These are phyloP conservation scores for Dryas drummondii DNA, from an alignment of 306 rosid genomes.

Conservation along the genomic window DNA sequence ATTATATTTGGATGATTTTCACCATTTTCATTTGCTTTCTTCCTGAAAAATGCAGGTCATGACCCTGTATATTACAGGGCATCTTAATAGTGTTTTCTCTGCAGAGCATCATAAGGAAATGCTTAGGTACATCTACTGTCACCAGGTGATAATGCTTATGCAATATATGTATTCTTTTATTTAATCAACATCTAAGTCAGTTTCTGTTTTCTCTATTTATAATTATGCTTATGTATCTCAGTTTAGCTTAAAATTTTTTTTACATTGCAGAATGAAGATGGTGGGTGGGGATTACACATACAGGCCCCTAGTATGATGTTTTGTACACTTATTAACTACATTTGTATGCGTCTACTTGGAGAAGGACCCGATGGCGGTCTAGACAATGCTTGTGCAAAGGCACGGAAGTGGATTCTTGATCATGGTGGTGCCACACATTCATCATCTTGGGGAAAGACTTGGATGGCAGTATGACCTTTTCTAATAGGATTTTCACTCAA, in stretches of 20 bases:
- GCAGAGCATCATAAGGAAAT: constrained; percentile 51
- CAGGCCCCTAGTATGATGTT: constrained; percentile 82
- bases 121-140: constrained; percentile 55
- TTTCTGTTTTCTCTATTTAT: background rate
- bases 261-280: constrained; percentile 43
- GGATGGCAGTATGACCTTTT: constrained; percentile 54
- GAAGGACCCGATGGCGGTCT: constrained; percentile 62
- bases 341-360: constrained; percentile 66
- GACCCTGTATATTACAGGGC: constrained; percentile 58
- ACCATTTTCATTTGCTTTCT: no score
- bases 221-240: background rate
- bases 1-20: background rate
- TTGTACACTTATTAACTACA: constrained; percentile 54
- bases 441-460: constrained; percentile 83
- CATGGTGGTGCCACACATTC: constrained; percentile 55
- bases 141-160: constrained; percentile 43
- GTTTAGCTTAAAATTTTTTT: background rate
- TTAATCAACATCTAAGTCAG: background rate
- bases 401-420: constrained; percentile 65
- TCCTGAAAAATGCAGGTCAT: constrained; percentile 42
- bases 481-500: no score
- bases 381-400: constrained; percentile 58
- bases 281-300: constrained; percentile 86
- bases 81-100: constrained; percentile 44
- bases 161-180: background rate